Evolutionary conservation across 306 rosid species (phyloP).

Genomic region (Cucumis cinereus): DNA sequence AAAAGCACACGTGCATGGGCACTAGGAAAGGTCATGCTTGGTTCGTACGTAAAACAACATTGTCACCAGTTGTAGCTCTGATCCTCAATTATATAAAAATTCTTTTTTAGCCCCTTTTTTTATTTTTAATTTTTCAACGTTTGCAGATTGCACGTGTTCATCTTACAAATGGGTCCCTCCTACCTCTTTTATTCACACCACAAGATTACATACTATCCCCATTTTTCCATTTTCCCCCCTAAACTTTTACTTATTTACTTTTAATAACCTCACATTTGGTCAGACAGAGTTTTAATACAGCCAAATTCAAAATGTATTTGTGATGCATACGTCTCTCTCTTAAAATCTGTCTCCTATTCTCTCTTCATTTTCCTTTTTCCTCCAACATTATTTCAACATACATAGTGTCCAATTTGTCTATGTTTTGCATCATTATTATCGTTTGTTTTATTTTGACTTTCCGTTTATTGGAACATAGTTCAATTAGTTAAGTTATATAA

Average conservation of each 20-base stretch:
- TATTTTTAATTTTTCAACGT: background rate
- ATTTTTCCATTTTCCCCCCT: background rate
- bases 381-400: too few relatives aligned
- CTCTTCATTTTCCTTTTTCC: background rate
- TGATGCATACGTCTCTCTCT: background rate
- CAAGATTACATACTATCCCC: background rate
- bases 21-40: slow-evolving; percentile 2
- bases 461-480: too few relatives aligned
- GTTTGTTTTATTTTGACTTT: too few relatives aligned
- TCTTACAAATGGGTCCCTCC: background rate
- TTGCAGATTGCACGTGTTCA: slow-evolving; percentile 12
- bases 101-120: background rate
- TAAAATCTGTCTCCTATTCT: background rate
- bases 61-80: slow-evolving; percentile 6
- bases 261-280: background rate
- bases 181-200: background rate
- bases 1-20: slow-evolving; percentile 2
- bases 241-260: background rate
- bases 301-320: background rate
- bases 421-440: too few relatives aligned
- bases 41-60: slow-evolving; percentile 11
- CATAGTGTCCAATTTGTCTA: background rate
- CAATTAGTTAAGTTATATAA: too few relatives aligned
- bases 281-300: background rate
- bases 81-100: background rate